Base-by-base conservation (phyloP, 257 asterid species). In the Sherardia arvensis region DNA sequence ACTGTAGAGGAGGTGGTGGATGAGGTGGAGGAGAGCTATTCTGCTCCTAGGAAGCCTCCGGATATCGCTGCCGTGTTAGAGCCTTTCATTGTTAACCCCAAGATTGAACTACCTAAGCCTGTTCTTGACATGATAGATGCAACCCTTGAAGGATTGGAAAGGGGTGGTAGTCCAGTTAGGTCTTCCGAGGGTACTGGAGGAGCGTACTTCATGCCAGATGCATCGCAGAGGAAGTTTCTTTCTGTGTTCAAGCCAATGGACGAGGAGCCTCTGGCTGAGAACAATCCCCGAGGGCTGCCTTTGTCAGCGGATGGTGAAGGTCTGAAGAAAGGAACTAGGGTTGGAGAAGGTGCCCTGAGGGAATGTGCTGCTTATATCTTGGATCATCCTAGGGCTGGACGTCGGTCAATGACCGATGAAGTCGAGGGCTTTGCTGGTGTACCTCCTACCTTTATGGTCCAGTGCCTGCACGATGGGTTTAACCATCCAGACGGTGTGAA, bases 121-220 rank as follows among this genome's bases (percentile, higher is more conserved):
- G 71, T 87, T 32, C 66, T 49, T 17, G 71, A 78, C 61, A 59
- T 87, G 90, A 78, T 87, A 71, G 68, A 74, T 62, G 66, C 80
- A 47, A 84, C 96, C 23, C 71, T 77, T 22, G 73, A 76, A 30
- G 97, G 96, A 17, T 69, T 91, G 71, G 82, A 81, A 26, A 68
- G 63, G 29, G 96, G 91, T 61, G 71, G 78, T 55, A 78, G 76
- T 66, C 97, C 96, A 3, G 65, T 81, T 53, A 82, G 86, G 73
- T 81, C 96, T 7, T 78, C 88, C 1, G 96, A 91, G 81, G 97
- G 97, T 17, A 87, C 97, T 18, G 97, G 96, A 26, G 97, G 97
- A 61, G 95, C 87, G 18, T 91, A 91, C 71, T 91, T 91, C 70
- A 91, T 91, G 95, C 69, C 74, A 68, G 87, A 91, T 72, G 53